Conservation (phyloP, 495 filamentous ascomycete genomes). For the Tuber borchii region DNA sequence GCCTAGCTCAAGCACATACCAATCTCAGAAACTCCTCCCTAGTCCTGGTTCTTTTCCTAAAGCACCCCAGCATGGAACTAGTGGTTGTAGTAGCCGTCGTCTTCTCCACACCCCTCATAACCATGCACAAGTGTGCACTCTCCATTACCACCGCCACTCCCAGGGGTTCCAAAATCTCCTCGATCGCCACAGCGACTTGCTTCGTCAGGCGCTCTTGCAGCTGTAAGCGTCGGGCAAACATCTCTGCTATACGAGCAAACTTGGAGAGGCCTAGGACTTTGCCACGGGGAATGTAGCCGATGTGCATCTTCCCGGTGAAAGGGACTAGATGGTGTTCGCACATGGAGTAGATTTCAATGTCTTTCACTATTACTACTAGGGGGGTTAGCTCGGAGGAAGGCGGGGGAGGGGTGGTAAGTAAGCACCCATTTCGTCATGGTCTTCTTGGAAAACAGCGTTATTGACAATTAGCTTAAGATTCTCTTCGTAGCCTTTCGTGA, state of each 20-base stretch:
- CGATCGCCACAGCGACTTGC: constrained; percentile 86
- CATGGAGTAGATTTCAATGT: constrained; percentile 87
- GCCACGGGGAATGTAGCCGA: constrained; percentile 83
- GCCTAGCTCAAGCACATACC: constrained; percentile 4
- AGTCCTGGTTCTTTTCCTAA: constrained; percentile 87
- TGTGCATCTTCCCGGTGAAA: constrained; percentile 97
- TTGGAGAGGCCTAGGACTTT: constrained; percentile 90
- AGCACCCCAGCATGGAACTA: constrained; percentile 89
- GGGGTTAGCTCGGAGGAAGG: neutral
- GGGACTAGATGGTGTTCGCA: constrained; percentile 97
- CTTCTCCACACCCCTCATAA: constrained; percentile 79
- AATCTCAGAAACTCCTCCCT: constrained; percentile 70
- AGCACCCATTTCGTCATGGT: constrained; percentile 65
- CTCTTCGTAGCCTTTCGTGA: constrained; percentile 95
- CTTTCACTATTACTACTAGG: constrained; percentile 73
- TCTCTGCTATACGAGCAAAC: constrained; percentile 84
- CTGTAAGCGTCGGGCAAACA: constrained; percentile 88
- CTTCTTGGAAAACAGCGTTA: constrained; percentile 88
- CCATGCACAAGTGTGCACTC: constrained; percentile 92
- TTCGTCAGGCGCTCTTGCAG: constrained; percentile 92
- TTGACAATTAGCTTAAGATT: constrained; percentile 89
- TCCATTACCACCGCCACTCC: constrained; percentile 96
- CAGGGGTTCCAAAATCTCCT: constrained; percentile 80
- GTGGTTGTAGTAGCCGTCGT: constrained; percentile 78
- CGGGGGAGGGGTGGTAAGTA: neutral